Base-by-base conservation (phyloP, 306 rosid species). In the Urtica urens region DNA sequence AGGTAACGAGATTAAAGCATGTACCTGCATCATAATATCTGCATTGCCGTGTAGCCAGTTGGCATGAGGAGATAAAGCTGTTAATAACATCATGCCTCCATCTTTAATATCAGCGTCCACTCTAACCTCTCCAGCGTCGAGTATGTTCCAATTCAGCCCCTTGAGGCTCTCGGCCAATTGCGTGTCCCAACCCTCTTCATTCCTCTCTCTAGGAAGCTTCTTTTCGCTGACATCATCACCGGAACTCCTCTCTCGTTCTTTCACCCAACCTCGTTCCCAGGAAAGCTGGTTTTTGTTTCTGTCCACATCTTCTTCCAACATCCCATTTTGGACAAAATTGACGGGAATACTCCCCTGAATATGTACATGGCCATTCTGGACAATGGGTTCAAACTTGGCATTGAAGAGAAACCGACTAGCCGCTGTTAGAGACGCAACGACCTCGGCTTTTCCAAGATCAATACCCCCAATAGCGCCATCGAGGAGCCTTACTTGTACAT, bases 1-100 rank as follows among this genome's bases (percentile, higher is more conserved):
- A n/a, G n/a, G n/a, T n/a, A n/a, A n/a, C n/a, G n/a, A n/a, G n/a
- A n/a, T n/a, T n/a, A n/a, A n/a, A n/a, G n/a, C n/a, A n/a, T n/a
- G n/a, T 64, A 90, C 97, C 87, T 84, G 79, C 59, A 90, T 88
- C 79, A 72, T 72, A 57, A 84, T 65, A 48, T 81, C 92, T 18
- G 97, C 97, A 57, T 73, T 79, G 45, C 97, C 97, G 56, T 79
- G 75, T 70, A 90, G 97, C 97, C 97, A 90, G 63, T 77, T 64
- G 63, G 80, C 94, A 79, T 81, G 59, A 51, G 97, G 93, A 61
- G 87, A 68, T 66, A 84, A 67, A 62, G 97, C 92, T 62, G 97
- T 77, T 46, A 90, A 63, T 68, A 90, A 68, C 87, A 72, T 73
- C 97, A 90, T 90, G 62, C 97, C 97, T 53, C 97, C 95, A 69